A percentile compares a stretch with the other conserved stretches of the same genome.
Evolutionary conservation across 371 early-diverging fungal species (phyloP).

Genomic region (Smittium mucronatum): DNA sequence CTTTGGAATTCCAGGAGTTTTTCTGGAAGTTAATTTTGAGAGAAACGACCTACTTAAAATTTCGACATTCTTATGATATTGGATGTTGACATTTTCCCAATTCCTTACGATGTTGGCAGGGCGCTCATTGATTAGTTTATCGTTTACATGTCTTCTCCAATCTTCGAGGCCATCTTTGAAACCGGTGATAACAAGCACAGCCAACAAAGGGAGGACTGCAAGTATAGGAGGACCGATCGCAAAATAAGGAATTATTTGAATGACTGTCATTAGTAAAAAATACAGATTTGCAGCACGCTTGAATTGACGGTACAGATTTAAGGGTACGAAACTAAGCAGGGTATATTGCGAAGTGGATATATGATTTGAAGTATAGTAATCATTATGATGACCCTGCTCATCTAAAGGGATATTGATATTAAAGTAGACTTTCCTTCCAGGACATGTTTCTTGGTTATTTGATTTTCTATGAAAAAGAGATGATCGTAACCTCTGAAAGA

Average conservation of each 20-base stretch:
- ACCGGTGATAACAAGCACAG: constrained; percentile 80
- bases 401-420: not conserved
- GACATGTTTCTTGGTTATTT: not conserved
- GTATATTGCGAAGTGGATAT: constrained; percentile 92
- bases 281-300: constrained; percentile 91
- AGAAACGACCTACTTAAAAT: not conserved
- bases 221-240: constrained; percentile 54
- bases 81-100: constrained; percentile 60
- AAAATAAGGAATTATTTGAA: constrained; percentile 76
- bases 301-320: constrained; percentile 94
- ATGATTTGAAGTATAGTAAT: constrained; percentile 41
- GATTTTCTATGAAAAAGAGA: not conserved
- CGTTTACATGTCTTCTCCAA: constrained; percentile 81
- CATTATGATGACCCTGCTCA: constrained; percentile 29
- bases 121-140: constrained; percentile 73
- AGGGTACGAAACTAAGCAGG: constrained; percentile 78
- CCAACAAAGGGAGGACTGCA: constrained; percentile 75
- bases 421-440: constrained; percentile 7
- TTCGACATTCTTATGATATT: not conserved
- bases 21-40: not conserved
- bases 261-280: constrained; percentile 83
- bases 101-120: constrained; percentile 53
- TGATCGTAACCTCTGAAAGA: too few species aligned
- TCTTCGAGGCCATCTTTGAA: constrained; percentile 96
- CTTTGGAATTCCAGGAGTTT: not conserved